Evolutionary conservation across 2,329 filamentous ascomycete genomes (phyloP).

Genomic region (Stylonectria norvegica): DNA sequence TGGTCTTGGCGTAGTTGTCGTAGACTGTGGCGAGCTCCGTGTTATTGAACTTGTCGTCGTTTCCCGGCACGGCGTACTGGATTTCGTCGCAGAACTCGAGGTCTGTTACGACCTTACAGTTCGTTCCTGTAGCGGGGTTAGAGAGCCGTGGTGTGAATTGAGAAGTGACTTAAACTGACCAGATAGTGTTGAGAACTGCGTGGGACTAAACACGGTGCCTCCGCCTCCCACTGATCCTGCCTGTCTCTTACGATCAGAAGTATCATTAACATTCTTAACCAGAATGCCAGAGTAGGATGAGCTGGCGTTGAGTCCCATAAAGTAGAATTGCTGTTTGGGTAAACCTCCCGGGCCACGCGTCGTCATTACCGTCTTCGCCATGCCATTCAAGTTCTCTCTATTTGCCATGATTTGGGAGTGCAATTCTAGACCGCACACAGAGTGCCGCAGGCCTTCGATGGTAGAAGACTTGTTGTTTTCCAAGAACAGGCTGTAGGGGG

Average conservation of each 20-base stretch:
- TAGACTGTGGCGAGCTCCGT: constrained; percentile 67
- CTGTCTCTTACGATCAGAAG: constrained; percentile 40
- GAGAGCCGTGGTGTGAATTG: too few species aligned
- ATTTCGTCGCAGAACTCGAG: constrained; percentile 86
- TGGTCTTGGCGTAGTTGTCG: constrained; percentile 66
- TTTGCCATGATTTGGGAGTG: constrained; percentile 61
- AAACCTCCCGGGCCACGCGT: constrained; percentile 61
- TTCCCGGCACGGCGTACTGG: constrained; percentile 87
- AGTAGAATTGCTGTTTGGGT: constrained; percentile 85
- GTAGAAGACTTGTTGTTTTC: constrained; percentile 57
- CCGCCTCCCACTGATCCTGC: constrained; percentile 60
- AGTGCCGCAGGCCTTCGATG: constrained; percentile 69
- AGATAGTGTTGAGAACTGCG: constrained; percentile 73
- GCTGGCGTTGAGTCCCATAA: constrained; percentile 69
- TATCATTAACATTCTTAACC: constrained; percentile 55
- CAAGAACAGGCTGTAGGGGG: constrained; percentile 76
- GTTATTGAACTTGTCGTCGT: constrained; percentile 60
- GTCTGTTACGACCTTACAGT: constrained; percentile 82
- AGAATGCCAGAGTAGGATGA: constrained; percentile 71
- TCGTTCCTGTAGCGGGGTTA: constrained; percentile 53
- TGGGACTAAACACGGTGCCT: constrained; percentile 68
- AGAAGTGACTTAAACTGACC: constrained; percentile 57
- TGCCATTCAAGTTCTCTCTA: constrained; percentile 38
- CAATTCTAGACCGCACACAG: constrained; percentile 74
- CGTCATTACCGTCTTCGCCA: constrained; percentile 63